Base-by-base conservation (phyloP, 2,329 filamentous ascomycete species). In the Botryosphaeria dothidea region DNA sequence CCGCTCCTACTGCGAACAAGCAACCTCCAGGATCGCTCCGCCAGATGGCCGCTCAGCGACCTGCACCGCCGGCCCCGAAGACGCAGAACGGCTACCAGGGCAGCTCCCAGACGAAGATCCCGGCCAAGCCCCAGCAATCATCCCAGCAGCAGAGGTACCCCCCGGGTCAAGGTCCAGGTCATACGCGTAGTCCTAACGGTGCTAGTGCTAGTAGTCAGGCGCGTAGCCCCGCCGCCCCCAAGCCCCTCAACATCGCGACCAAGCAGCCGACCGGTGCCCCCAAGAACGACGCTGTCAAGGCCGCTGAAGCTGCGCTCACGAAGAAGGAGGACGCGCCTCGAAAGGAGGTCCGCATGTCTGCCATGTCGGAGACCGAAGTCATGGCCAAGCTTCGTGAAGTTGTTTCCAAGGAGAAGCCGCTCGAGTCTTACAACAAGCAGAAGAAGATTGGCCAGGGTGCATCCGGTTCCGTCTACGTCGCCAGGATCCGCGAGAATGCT, bases 391-490 rank as follows among this genome's bases (percentile, higher is more conserved):
- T 99, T 62, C 91, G 93, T 75, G 92, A 96, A 69, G 94, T 95
- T 7, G 95, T 99, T 1, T 97, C 93, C 68, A 96, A 96, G 77
- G 93, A 97, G 67, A 93, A 96, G 74, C 95, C 95, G 62, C 91
- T 96, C 72, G 84, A 96, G 69, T 97, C 93, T 25, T 99, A 99
- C 82, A 94, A 93, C 73, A 99, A 99, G 83, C 95, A 98, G 81
- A 97, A 97, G 86, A 99, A 99, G 85, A 98, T 99, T 78, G 95
- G 95, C 21, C 95, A 99, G 78, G 95, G 95, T 80, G 95, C 95
- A 64, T 99, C 95, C 67, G 95, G 95, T 65, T 98, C 94, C 23
- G 95, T 99, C 54, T 99, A 99, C 74, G 94, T 99, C 67, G 95
- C 95, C 68, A 95, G 96, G 75, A 92, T 99, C 68, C 95, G 95